A percentile compares a stretch with the other conserved stretches of the same genome.
Conservation (phyloP, 1,139 yeast species). For the Petasospora rhodanensis region DNA sequence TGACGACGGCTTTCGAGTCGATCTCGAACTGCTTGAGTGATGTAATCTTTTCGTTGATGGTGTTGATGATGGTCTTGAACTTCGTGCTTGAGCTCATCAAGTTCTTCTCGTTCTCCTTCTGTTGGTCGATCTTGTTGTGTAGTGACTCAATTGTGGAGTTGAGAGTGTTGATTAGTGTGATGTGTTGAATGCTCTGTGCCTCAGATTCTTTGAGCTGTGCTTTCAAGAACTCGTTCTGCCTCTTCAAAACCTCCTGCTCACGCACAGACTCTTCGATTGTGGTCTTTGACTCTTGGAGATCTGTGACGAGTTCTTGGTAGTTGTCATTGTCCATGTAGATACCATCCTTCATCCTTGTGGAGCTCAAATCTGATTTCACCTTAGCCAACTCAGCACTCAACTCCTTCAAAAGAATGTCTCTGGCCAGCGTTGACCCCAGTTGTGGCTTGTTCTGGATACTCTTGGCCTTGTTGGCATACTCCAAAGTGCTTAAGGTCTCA, state of each 20-base stretch:
- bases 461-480: conserved; percentile 63
- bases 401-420: conserved; percentile 53
- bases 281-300: conserved; percentile 40
- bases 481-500: conserved; percentile 61
- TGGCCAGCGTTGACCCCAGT: conserved; percentile 39
- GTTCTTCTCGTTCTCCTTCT: conserved; percentile 30
- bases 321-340: conserved; percentile 56
- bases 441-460: conserved; percentile 62
- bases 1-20: conserved; percentile 25
- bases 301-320: conserved; percentile 45
- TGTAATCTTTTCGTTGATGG: conserved; percentile 28
- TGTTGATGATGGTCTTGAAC: conserved; percentile 28
- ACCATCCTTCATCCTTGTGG: conserved; percentile 62
- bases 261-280: conserved; percentile 40
- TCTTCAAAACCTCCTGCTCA: conserved; percentile 31
- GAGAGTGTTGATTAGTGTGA: conserved; percentile 27
- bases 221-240: conserved; percentile 31
- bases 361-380: conserved; percentile 50
- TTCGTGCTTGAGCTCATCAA: conserved; percentile 31
- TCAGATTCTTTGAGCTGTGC: conserved; percentile 24
- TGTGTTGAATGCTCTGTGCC: conserved; percentile 27
- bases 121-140: conserved; percentile 32
- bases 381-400: conserved; percentile 53
- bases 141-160: conserved; percentile 29
- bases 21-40: conserved; percentile 29